Evolutionary conservation across 2,329 filamentous ascomycete species (phyloP).

Genomic region (Curvularia sp.): DNA sequence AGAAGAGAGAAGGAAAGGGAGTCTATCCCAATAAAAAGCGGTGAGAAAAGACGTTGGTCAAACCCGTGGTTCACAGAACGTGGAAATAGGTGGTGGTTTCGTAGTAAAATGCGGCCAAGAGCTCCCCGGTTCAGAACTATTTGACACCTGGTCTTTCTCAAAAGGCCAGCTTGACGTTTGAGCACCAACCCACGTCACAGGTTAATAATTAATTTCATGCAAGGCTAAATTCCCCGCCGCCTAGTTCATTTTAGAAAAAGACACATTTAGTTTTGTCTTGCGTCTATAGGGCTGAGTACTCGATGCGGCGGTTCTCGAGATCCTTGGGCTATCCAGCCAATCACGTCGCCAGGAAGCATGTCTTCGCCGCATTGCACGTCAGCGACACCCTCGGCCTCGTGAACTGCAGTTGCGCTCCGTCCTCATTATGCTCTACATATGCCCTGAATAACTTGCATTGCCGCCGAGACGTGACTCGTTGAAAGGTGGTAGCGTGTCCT

Average conservation of each 20-base stretch:
- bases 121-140: conserved; percentile 31
- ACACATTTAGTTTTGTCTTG: conserved; percentile 14
- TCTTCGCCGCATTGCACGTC: conserved; percentile 19
- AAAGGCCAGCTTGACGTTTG: conserved; percentile 44
- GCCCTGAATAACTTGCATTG: not conserved
- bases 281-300: not conserved
- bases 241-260: conserved; percentile 11
- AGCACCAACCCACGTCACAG: conserved; percentile 25
- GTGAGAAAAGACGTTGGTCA: conserved; percentile 17
- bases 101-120: conserved; percentile 28
- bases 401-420: not conserved
- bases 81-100: conserved; percentile 23
- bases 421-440: conserved; percentile 1
- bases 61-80: conserved; percentile 28
- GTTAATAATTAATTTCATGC: conserved; percentile 19
- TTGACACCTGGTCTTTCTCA: conserved; percentile 42
- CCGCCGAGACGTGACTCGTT: not conserved
- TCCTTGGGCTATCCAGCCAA: conserved; percentile 15
- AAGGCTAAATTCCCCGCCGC: conserved; percentile 23
- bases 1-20: conserved; percentile 35
- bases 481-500: conserved; percentile 1
- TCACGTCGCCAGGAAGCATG: conserved; percentile 22
- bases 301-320: conserved; percentile 7
- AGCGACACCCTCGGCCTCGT: conserved; percentile 1
- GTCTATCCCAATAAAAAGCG: conserved; percentile 33